Evolutionary conservation across 2,329 filamentous ascomycete species (phyloP).

Genomic region (Ascosphaera aggregata): DNA sequence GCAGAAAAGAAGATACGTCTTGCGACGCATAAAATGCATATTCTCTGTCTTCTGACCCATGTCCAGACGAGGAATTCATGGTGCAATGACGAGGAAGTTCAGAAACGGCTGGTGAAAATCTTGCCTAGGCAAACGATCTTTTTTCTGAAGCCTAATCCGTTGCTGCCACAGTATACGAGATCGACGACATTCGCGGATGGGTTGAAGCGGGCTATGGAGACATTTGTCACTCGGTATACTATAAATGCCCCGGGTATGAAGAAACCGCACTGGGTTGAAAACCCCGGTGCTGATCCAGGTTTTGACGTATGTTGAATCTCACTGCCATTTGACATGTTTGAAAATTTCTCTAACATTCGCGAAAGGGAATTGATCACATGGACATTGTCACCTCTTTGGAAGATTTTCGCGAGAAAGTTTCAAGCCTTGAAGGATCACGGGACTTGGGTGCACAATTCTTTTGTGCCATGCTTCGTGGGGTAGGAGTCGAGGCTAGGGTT

Average conservation of each 20-base stretch:
- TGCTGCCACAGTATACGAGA: slow-evolving; percentile 48
- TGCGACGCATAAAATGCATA: slow-evolving; percentile 64
- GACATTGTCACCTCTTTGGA: slow-evolving; percentile 29
- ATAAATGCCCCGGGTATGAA: slow-evolving; percentile 48
- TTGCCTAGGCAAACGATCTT: slow-evolving; percentile 40
- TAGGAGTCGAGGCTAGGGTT: slow-evolving; percentile 58
- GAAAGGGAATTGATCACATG: neutral
- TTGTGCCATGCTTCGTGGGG: slow-evolving; percentile 63
- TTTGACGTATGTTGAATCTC: slow-evolving; percentile 17
- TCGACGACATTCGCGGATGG: slow-evolving; percentile 60
- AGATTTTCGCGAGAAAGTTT: slow-evolving; percentile 53
- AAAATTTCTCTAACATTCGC: neutral
- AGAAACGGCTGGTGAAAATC: slow-evolving; percentile 38
- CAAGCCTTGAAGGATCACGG: slow-evolving; percentile 50
- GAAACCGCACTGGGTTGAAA: slow-evolving; percentile 52
- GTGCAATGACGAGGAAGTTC: slow-evolving; percentile 57
- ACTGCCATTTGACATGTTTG: slow-evolving; percentile 3
- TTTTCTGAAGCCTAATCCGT: slow-evolving; percentile 43
- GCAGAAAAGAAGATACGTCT: slow-evolving; percentile 39
- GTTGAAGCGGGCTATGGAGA: slow-evolving; percentile 40
- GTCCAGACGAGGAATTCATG: slow-evolving; percentile 57
- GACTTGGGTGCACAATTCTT: slow-evolving; percentile 82
- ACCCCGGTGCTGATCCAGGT: slow-evolving; percentile 34
- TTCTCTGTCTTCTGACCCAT: slow-evolving; percentile 64
- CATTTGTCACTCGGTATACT: slow-evolving; percentile 47